A percentile compares a stretch with the other conserved stretches of the same genome.
Conservation (phyloP, 169 alveolate species). For the Plasmodium malariae region DNA sequence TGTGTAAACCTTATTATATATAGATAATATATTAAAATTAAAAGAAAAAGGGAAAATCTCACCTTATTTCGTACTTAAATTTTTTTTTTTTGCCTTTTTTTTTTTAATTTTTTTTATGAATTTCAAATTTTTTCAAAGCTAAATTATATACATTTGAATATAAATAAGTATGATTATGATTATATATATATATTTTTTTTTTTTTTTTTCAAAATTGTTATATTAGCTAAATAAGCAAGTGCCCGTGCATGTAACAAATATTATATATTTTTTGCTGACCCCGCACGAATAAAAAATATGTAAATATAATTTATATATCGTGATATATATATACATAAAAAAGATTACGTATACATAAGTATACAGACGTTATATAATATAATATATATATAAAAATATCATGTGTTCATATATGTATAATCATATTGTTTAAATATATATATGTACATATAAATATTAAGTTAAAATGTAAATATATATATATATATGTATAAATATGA, state of each 20-base stretch:
- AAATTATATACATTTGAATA: neutral
- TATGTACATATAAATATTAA: slow-evolving; percentile 12
- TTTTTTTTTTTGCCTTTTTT: slow-evolving; percentile 13
- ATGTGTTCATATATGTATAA: neutral
- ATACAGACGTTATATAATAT: neutral
- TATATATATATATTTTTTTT: slow-evolving; percentile 9
- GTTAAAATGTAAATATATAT: no score
- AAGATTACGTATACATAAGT: slow-evolving; percentile 2
- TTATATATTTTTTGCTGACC: slow-evolving; percentile 38
- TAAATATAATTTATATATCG: neutral
- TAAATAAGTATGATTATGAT: slow-evolving; percentile 2
- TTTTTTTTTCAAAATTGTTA: slow-evolving; percentile 18
- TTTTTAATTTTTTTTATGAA: neutral
- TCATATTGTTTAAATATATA: neutral
- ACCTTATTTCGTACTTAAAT: slow-evolving; percentile 20
- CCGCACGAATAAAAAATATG: slow-evolving; percentile 22
- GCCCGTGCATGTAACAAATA: slow-evolving; percentile 69
- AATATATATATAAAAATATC: neutral
- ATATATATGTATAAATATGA: slow-evolving; percentile 2
- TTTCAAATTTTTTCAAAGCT: neutral
- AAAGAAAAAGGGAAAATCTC: slow-evolving; percentile 24
- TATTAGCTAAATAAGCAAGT: slow-evolving; percentile 16
- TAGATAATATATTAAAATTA: neutral
- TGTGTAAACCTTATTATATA: slow-evolving; percentile 23
- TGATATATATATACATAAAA: slow-evolving; percentile 8